Conservation (phyloP, 2,329 filamentous ascomycete species). For the Phialophora expanda region DNA sequence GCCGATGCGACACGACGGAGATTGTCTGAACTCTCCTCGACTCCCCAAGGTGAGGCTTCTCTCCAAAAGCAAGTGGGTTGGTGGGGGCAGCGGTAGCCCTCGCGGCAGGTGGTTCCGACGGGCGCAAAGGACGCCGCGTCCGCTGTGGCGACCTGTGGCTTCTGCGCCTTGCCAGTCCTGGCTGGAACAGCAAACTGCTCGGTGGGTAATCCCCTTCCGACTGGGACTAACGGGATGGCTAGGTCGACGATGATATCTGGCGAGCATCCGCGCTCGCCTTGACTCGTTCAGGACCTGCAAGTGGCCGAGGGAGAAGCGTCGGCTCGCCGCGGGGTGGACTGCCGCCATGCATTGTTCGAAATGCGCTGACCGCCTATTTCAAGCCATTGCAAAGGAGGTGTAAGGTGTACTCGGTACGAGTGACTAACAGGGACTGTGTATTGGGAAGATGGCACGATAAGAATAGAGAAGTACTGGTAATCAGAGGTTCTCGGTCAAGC, state of each 20-base stretch:
- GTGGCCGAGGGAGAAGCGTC: background rate
- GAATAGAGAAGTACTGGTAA: background rate
- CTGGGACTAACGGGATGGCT: conserved; percentile 21
- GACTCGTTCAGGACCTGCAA: background rate
- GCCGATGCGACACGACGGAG: conserved; percentile 31
- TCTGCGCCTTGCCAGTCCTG: conserved; percentile 16
- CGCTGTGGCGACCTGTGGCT: conserved; percentile 20
- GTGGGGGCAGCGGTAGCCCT: conserved; percentile 22
- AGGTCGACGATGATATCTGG: background rate
- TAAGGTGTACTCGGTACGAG: background rate
- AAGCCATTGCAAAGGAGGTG: conserved; percentile 1
- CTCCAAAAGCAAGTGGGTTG: conserved; percentile 25
- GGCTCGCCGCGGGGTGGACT: conserved; percentile 8
- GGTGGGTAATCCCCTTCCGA: conserved; percentile 19
- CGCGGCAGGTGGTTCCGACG: conserved; percentile 35
- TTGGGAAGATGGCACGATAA: conserved; percentile 5
- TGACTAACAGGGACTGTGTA: too few species aligned
- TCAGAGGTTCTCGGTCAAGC: background rate
- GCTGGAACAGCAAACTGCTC: conserved; percentile 14
- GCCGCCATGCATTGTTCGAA: conserved; percentile 24
- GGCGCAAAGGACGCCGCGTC: conserved; percentile 28
- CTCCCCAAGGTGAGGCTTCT: conserved; percentile 19
- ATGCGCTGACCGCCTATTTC: conserved; percentile 21
- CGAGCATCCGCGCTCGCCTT: background rate
- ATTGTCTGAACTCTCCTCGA: conserved; percentile 26